Evolutionary conservation across 2,329 filamentous ascomycete species (phyloP), one percentile per base, ranked within the genome.

Genomic region (Pseudogymnoascus sp.): DNA sequence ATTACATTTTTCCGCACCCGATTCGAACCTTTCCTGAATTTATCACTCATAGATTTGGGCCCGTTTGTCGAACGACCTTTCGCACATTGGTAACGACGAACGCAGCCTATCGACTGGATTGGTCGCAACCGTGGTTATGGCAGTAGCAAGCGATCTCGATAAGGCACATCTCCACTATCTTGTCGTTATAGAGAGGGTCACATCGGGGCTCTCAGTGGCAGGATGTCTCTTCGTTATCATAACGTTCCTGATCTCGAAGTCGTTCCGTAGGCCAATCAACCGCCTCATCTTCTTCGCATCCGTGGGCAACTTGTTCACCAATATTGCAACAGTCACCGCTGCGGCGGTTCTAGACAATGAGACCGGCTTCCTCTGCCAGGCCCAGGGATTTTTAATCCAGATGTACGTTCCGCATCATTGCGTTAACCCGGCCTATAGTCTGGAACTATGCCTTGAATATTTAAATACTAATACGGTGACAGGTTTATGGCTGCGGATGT

Each of bases 231-330:
- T 93, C 72, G 89, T 92, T 70, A 85, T 93, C 62, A 69, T 79
- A 63, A 92, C 89, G 2, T 95, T 93, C 71, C 75, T 82, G 38
- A 73, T 75, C 18, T 90, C 86, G 25, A 81, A 80, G 14, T 81
- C 82, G 4, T 95, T 95, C 72, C 89, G 89, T 70, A 93, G 92
- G 71, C 89, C 90, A n/a, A 92, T 95, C 77, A 95, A 95, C 71
- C 82, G 91, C 16, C 81, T 96, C 0, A 87, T 93, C 8, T 93
- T 96, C 74, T 95, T 89, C 73, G 90, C 91, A 5, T 89, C 89
- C 0, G 89, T 90, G 71, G 91, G 90, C 7, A 96, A 96, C 70
- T 81, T 93, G 69, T 79, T 92, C 75, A 85, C 84, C 66, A 93
- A 91, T 73, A 82, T 91, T 16, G 90, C 87, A 1, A 92, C 90